These are phyloP conservation scores for Cyclotella baltica DNA, from an alignment of 108 stramenopile species.

Conservation along the genomic window DNA sequence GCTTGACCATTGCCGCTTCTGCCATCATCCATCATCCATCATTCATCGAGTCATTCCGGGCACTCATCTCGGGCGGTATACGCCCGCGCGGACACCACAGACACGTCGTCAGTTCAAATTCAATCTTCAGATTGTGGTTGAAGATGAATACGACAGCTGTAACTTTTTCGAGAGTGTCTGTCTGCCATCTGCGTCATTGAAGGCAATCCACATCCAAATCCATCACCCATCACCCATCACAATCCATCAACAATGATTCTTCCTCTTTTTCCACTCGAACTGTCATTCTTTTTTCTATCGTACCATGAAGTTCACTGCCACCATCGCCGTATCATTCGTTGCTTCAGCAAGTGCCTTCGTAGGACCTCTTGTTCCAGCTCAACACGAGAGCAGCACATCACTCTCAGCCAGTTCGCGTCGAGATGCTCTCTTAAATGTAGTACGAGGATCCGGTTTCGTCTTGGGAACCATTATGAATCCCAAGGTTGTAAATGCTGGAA, in stretches of 20 bases:
- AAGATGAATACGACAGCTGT: conserved; percentile 6
- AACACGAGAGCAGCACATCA: neutral
- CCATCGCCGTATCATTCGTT: neutral
- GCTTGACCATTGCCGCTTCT: no score
- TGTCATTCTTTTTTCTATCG: neutral
- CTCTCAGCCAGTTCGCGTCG: conserved; percentile 1
- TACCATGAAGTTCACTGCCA: conserved; percentile 1
- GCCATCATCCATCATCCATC: no score
- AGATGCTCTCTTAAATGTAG: conserved; percentile 6
- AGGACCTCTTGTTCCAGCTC: neutral
- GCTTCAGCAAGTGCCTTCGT: neutral
- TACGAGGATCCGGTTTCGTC: neutral
- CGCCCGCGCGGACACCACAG: no score
- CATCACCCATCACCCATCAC: neutral
- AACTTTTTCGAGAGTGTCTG: conserved; percentile 2
- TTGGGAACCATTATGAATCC: neutral
- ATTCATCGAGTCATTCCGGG: no score
- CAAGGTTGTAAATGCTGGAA: conserved; percentile 5
- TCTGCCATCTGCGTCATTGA: conserved; percentile 11
- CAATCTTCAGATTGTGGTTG: neutral
- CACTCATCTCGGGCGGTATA: no score
- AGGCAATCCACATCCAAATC: neutral
- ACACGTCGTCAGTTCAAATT: no score
- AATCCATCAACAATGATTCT: neutral
- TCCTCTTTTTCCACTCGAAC: no score